Evolutionary conservation across 2,329 filamentous ascomycete genomes (phyloP).

Genomic region (Penicillium sp.): DNA sequence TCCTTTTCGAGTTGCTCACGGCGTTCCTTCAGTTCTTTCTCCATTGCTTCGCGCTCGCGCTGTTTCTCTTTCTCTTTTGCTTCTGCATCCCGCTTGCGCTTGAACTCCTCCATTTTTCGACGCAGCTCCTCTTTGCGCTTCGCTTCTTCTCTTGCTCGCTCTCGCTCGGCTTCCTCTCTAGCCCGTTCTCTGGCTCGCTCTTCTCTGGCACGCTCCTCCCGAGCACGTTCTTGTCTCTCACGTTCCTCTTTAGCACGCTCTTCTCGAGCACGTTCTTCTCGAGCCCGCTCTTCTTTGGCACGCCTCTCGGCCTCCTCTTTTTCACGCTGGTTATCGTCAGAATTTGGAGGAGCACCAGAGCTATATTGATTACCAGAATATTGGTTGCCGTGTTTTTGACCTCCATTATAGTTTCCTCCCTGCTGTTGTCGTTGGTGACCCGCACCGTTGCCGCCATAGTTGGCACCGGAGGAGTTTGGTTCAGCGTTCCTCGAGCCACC

Average conservation of each 20-base stretch:
- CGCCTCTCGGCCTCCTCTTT: slow-evolving; percentile 21
- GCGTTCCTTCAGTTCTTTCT: slow-evolving; percentile 39
- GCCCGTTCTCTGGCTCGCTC: slow-evolving; percentile 29
- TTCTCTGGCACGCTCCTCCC: slow-evolving; percentile 12
- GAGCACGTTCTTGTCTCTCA: neutral
- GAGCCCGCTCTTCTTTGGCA: slow-evolving; percentile 28
- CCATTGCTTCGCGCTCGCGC: slow-evolving; percentile 41
- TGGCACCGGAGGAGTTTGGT: slow-evolving; percentile 24
- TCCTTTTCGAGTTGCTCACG: slow-evolving; percentile 41
- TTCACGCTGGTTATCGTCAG: slow-evolving; percentile 12
- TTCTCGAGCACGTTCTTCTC: slow-evolving; percentile 21
- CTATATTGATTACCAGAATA: slow-evolving; percentile 37
- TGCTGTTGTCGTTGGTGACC: slow-evolving; percentile 23
- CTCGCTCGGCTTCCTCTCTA: slow-evolving; percentile 26
- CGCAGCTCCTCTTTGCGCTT: slow-evolving; percentile 38
- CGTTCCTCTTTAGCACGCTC: slow-evolving; percentile 32
- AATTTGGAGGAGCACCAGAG: slow-evolving; percentile 23
- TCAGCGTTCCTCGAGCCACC: slow-evolving; percentile 20
- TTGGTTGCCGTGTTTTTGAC: slow-evolving; percentile 30
- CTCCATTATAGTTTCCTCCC: slow-evolving; percentile 31
- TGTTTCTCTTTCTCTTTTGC: slow-evolving; percentile 38
- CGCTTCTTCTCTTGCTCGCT: slow-evolving; percentile 32
- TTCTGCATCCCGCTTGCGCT: slow-evolving; percentile 37
- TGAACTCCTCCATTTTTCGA: slow-evolving; percentile 40
- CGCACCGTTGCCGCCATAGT: slow-evolving; percentile 22